These are phyloP conservation scores for Allomyces macrogynus DNA, from an alignment of 192 early-diverging fungal species.

Conservation along the genomic window DNA sequence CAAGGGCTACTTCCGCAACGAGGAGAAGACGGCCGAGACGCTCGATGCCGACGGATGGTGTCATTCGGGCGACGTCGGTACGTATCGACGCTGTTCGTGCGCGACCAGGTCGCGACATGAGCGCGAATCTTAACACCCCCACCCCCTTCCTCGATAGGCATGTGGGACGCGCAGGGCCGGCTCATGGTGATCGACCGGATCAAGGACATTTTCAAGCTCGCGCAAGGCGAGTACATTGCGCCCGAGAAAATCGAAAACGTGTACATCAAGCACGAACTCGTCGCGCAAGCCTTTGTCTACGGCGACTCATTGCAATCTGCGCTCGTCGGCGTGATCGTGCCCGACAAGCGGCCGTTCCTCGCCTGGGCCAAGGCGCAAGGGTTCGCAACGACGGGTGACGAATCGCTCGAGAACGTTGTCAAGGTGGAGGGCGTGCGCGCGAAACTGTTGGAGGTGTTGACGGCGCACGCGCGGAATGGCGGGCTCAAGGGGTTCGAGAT, in stretches of 20 bases:
- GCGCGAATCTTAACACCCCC: conserved; percentile 10
- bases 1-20: conserved; percentile 66
- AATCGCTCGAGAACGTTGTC: no score
- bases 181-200: conserved; percentile 70
- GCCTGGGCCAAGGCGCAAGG: conserved; percentile 37
- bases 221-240: conserved; percentile 88
- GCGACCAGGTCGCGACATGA: not conserved
- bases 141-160: conserved; percentile 77
- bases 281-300: conserved; percentile 82
- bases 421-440: conserved; percentile 14
- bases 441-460: conserved; percentile 21
- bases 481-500: conserved; percentile 83
- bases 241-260: conserved; percentile 80
- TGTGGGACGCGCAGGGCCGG: conserved; percentile 50
- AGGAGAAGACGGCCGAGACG: conserved; percentile 62
- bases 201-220: conserved; percentile 72
- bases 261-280: conserved; percentile 47
- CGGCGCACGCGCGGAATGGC: conserved; percentile 28
- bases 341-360: conserved; percentile 44
- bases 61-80: conserved; percentile 68
- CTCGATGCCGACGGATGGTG: conserved; percentile 70
- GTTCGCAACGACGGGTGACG: conserved; percentile 2
- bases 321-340: conserved; percentile 73
- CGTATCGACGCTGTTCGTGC: no score
- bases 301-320: conserved; percentile 76